Conservation (phyloP, 805 yeast species). For the Tetrapisispora iriomotensis region DNA sequence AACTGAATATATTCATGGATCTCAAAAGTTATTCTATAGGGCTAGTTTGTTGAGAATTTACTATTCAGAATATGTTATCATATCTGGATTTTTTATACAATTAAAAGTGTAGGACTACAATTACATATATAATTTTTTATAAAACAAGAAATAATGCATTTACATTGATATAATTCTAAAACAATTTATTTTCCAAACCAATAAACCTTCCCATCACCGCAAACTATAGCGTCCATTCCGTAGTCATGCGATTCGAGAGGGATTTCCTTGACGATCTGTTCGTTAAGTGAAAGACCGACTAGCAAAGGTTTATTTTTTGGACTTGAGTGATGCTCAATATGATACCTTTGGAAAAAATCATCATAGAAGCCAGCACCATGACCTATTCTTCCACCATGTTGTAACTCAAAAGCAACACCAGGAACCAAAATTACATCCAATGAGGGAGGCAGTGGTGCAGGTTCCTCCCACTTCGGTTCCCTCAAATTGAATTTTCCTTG, state of each 20-base stretch:
- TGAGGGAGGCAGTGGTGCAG: slow-evolving; percentile 21
- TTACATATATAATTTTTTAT: no score
- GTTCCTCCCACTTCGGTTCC: slow-evolving; percentile 45
- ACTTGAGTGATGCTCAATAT: slow-evolving; percentile 10
- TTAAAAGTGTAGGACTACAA: no score
- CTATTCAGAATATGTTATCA: no score
- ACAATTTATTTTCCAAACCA: slow-evolving; percentile 31
- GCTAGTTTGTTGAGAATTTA: no score
- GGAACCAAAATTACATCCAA: slow-evolving; percentile 75
- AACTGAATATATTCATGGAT: no score
- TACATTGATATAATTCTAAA: not conserved
- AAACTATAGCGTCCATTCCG: slow-evolving; percentile 23
- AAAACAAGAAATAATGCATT: no score
- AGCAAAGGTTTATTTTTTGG: slow-evolving; percentile 14
- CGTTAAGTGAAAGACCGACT: slow-evolving; percentile 23
- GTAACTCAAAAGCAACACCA: slow-evolving; percentile 60
- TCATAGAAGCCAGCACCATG: slow-evolving; percentile 95
- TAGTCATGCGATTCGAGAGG: slow-evolving; percentile 26
- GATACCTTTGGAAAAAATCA: slow-evolving; percentile 49
- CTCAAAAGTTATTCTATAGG: no score
- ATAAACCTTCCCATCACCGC: slow-evolving; percentile 21
- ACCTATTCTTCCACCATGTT: slow-evolving; percentile 52
- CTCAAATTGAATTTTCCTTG: slow-evolving; percentile 55
- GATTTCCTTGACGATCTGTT: slow-evolving; percentile 20
- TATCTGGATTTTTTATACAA: no score